Evolutionary conservation across 1,284 basidiomycete genomes (phyloP), one percentile per base, ranked within the genome.

Genomic region (Cryptococcus jaspeensis): DNA sequence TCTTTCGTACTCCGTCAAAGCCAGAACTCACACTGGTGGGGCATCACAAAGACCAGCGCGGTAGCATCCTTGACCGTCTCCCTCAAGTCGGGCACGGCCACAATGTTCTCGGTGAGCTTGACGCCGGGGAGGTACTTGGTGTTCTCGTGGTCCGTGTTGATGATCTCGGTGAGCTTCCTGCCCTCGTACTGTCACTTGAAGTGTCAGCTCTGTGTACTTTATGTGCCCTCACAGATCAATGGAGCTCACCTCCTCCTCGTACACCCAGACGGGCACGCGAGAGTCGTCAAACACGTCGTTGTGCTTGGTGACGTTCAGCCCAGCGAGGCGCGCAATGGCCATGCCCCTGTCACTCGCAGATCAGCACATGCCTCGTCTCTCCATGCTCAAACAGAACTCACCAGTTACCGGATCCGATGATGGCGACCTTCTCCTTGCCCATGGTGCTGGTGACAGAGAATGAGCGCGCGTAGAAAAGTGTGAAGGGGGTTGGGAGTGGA

Each of bases 31-130:
- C 78, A 78, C 64, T 82, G 80, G 66, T 84, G 83, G 40, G 83
- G 83, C 55, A 82, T 72, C 38, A 84, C 83, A 59, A 84, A 83
- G 46, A 84, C 78, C 37, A 84, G 65, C 3, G 81, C 78, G 2
- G 82, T 83, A 2, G 82, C 83, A 23, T 70, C 82, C 52, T 81
- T 71, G 51, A 81, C 76, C 1, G 82, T 78, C 56, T 82, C 78
- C 11, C 71, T 64, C 1, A 83, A 63, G 57, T 81, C 79, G 2
- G 82, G 79, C 12, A 80, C 72, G 32, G 83, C 83, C 3, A 79
- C 66, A 35, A 84, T 78, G 59, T 82, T 82, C 16, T 79, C 76
- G 2, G 80, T 78, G 1, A 85, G 72, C 49, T 74, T 60, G 55
- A 83, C 73, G 13, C 79, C 81, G 2, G 83, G 81, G 3, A 84